Conservation (phyloP, 345 rosid genomes). For the Angophora floribunda region DNA sequence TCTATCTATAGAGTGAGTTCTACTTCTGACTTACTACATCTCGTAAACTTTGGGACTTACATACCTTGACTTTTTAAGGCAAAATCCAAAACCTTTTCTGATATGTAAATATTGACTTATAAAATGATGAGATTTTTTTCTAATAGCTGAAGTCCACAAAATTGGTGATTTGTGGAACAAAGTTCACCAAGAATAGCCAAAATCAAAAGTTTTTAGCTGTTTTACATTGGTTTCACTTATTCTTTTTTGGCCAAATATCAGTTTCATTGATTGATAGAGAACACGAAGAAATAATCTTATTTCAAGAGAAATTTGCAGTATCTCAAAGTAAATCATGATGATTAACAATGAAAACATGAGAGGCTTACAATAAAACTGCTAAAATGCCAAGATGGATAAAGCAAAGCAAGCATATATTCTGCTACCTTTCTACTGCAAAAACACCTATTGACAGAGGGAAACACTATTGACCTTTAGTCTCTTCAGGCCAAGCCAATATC, state of each 20-base stretch:
- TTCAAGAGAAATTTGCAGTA: not conserved
- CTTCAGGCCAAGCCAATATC: not conserved
- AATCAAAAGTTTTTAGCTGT: not conserved
- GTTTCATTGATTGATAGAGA: not conserved
- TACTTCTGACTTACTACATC: not conserved
- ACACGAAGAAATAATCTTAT: not conserved
- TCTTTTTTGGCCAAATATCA: not conserved
- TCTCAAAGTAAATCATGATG: not conserved
- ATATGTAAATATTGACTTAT: not conserved
- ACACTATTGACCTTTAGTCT: not conserved
- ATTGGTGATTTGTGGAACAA: not conserved
- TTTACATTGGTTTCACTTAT: not conserved
- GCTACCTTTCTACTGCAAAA: not conserved
- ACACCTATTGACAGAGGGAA: not conserved
- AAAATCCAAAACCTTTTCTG: accelerated
- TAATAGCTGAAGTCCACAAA: not conserved
- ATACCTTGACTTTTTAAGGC: not conserved
- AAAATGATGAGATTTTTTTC: not conserved
- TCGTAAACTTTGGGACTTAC: not conserved
- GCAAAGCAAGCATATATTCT: not conserved
- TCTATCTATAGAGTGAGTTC: not conserved
- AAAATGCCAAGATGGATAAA: not conserved
- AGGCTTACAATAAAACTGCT: not conserved
- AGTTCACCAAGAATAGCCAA: not conserved
- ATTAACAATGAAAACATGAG: not conserved